Base-by-base conservation (phyloP, 495 filamentous ascomycete genomes). In the Amphirosellinia nigrospora region DNA sequence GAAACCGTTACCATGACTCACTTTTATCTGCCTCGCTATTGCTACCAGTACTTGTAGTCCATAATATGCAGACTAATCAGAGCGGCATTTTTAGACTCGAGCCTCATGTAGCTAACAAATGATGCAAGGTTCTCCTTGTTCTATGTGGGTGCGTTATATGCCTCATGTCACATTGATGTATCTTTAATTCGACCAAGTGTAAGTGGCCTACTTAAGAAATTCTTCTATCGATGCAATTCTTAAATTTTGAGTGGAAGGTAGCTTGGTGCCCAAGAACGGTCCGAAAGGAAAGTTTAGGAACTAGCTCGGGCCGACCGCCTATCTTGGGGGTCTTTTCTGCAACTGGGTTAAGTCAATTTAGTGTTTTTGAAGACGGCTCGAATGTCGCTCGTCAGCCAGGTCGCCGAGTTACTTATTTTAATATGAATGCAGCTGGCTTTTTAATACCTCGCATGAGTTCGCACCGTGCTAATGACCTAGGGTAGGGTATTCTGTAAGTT, bases 231-330 rank as follows among this genome's bases (percentile, higher is more conserved):
- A 30, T 62, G 36, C 7, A n/a, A 19, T 41, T 10, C 23, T 13
- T 6, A 39, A 23, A n/a, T 23, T 64, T 21, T 19, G 26, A 21
- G 8, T 26, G 19, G 16, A 36, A 66, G 32, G 11, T 10, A 9
- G 36, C n/a, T 60, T 34, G 41, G n/a, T 68, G 28, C 65, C 65
- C 41, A 68, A 68, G 52, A 48, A 59, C 53, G 65, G 65, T 68
- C 66, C 66, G 66, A 69, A 69, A 52, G 36, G 66, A 62, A 65
- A 61, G 43, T 52, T 38, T 15, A 45, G 56, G 56, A 69, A 61
- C 43, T 4, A 43, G 53, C 45, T 61, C 66, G 66, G 66, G 11
- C 66, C 66, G 55, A 69, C 38, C 41, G 7, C 26, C 36, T 36
- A 36, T 46, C 4, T 38, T 48, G 28, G 26, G 39, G 52, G 21